phyloP scores from a whole-genome alignment of 1,139 yeast species.

The Yamadazyma diddensiae region DNA sequence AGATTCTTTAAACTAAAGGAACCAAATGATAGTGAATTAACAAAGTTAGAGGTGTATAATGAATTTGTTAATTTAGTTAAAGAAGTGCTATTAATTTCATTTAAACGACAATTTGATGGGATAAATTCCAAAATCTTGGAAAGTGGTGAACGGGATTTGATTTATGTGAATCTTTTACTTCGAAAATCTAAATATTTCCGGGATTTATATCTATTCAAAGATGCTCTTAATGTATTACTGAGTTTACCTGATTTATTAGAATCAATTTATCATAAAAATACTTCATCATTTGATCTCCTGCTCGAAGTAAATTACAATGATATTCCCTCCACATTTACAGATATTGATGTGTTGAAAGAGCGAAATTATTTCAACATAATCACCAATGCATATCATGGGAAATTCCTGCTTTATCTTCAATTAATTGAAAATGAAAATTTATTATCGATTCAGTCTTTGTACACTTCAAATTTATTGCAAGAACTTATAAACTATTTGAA shows the following conservation, averaged over 20 bases:
- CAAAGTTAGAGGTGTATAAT: slow-evolving; percentile 49
- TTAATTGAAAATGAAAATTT: slow-evolving; percentile 25
- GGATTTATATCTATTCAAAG: slow-evolving; percentile 55
- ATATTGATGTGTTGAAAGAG: slow-evolving; percentile 13
- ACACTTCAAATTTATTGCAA: slow-evolving; percentile 32
- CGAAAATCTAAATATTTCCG: slow-evolving; percentile 32
- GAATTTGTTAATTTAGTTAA: slow-evolving; percentile 47
- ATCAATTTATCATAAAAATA: slow-evolving; percentile 19
- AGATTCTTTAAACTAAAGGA: slow-evolving; percentile 19
- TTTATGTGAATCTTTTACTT: slow-evolving; percentile 16
- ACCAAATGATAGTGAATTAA: slow-evolving; percentile 34
- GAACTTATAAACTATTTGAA: slow-evolving; percentile 35
- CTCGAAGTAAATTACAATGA: slow-evolving; percentile 14
- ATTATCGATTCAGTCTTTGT: slow-evolving; percentile 31
- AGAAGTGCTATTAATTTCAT: slow-evolving; percentile 52
- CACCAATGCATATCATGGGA: slow-evolving; percentile 26
- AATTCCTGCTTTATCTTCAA: slow-evolving; percentile 22
- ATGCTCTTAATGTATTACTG: slow-evolving; percentile 49
- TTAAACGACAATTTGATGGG: slow-evolving; percentile 45
- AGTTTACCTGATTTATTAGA: slow-evolving; percentile 29
- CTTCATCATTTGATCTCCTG: slow-evolving; percentile 15
- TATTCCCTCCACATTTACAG: slow-evolving; percentile 16
- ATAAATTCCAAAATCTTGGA: slow-evolving; percentile 14
- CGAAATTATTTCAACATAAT: slow-evolving; percentile 24
- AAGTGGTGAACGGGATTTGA: slow-evolving; percentile 7